phyloP scores from a whole-genome alignment of 805 yeast genomes.

The Zygoascus tannicola region DNA sequence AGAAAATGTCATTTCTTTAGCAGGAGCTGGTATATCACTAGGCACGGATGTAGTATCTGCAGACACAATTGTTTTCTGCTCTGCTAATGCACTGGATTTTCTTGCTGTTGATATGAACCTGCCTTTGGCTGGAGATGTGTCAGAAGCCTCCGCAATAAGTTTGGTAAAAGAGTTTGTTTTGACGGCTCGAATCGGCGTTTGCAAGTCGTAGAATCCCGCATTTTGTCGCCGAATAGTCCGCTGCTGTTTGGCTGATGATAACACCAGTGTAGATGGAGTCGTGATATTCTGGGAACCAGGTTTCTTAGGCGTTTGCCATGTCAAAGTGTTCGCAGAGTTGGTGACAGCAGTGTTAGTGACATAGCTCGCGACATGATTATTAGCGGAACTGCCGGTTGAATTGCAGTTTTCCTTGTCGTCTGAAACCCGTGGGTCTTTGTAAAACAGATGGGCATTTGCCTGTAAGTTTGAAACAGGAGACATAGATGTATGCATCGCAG shows the following conservation, averaged over 20 bases:
- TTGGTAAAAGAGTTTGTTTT: constrained; percentile 20
- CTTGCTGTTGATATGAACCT: constrained; percentile 13
- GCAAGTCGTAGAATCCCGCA: constrained; percentile 14
- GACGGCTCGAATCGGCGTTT: constrained; percentile 23
- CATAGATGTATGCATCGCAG: neutral
- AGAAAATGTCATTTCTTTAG: constrained; percentile 24
- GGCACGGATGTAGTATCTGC: neutral
- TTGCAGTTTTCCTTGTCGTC: constrained; percentile 4
- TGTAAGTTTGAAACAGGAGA: neutral
- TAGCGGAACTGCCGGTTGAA: too few relatives aligned
- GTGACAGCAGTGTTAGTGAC: too few relatives aligned
- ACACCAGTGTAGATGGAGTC: constrained; percentile 1
- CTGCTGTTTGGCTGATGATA: constrained; percentile 1
- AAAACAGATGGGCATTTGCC: neutral
- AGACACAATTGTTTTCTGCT: neutral
- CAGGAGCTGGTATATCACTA: neutral
- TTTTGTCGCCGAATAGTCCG: neutral
- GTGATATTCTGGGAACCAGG: neutral
- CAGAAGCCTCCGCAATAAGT: constrained; percentile 25
- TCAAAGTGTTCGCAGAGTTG: neutral
- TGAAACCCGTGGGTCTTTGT: too few relatives aligned
- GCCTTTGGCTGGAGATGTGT: constrained; percentile 27
- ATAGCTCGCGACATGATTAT: too few relatives aligned
- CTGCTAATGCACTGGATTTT: neutral
- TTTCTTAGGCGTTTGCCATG: constrained; percentile 1